Evolutionary conservation across 192 early-diverging fungal species (phyloP), one percentile per base, ranked within the genome.

Genomic region (Coemansia sp.): DNA sequence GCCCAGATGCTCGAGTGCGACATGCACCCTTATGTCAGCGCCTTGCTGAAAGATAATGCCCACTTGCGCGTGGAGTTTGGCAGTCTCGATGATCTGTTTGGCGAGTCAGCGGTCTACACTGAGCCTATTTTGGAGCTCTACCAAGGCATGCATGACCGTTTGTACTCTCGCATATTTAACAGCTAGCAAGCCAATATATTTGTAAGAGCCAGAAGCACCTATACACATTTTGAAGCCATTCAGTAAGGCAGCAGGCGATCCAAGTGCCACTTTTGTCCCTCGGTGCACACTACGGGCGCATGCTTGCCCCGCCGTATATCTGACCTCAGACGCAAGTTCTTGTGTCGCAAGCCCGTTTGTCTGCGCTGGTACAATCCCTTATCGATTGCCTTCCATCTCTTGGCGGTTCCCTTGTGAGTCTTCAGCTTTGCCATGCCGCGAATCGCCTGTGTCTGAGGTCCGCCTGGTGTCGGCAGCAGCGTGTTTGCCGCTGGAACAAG

Each of bases 151-250:
- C 91, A 93, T 69, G 91, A 91, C 69, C 86, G 89, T 31, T 76
- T 93, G 22, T 93, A 91, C 73, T 88, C 91, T 19, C 76, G 90
- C 39, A 78, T 93, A 29, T 93, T 93, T 72, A 93, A 91, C 68
- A 93, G 91, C 70, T 93, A 84, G n/a, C 31, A 41, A 10, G 24
- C 2, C 19, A 29, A 9, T 62, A 19, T 61, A 38, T 61, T 59
- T 59, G 2, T 32, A 59, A 31, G 58, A 59, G 15, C 29, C 32
- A 11, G 6, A 38, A 32, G 34, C n/a, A 2, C 17, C 29, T 39
- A 48, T 48, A 48, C 46, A 48, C n/a, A 15, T 56, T 32, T 51
- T 19, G 34, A 36, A 8, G 45, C 7, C 45, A 20, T 15, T 53
- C 6, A 71, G 61, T 82, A 82, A 0, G 80, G 80, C 40, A 82